Base-by-base conservation (phyloP, 257 asterid species). In the Plantago elongata region DNA sequence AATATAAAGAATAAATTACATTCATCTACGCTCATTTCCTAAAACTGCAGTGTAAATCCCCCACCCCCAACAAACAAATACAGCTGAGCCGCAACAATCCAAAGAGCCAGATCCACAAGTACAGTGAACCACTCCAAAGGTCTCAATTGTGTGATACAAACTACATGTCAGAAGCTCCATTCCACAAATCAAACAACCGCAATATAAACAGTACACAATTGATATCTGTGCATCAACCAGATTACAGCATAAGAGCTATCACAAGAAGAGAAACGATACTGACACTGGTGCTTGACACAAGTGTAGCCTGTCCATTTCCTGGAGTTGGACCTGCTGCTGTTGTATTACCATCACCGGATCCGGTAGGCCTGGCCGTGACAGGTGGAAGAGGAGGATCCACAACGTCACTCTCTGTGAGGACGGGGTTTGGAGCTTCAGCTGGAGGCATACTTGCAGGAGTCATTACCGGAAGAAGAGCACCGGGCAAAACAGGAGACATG, bases 311-410 rank as follows among this genome's bases (percentile, higher is more conserved):
- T 61, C 88, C 94, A 13, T 65, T 86, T 62, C 67, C 77, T 38
- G 83, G 52, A 27, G 77, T 57, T 2, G 88, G 85, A 1, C 73
- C 73, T 1, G 75, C 74, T 8, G 85, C 74, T 8, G 70, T 48
- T n/a, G 79, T 34, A 43, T 75, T 76, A 50, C 64, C 74, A 57
- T 65, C 76, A 29, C 57, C 11, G 16, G 37, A 18, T 1, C 43
- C 38, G 46, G 69, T 0, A 0, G 83, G 83, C 62, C 74, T 73
- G 56, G 22, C 64, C 34, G 48, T 47, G 16, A 84, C 91, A 2
- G 88, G 70, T 2, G 99, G 95, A 34, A 93, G 79, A 67, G 96
- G 95, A 63, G 96, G 83, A 74, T 87, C 84, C 0, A 5, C 34
- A 66, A 89, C 88, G 63, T 78, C 78, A 7, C 30, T 45, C 43